Evolutionary conservation across 176 grass and related monocot genomes (phyloP).

Genomic region (Oryza nivara): DNA sequence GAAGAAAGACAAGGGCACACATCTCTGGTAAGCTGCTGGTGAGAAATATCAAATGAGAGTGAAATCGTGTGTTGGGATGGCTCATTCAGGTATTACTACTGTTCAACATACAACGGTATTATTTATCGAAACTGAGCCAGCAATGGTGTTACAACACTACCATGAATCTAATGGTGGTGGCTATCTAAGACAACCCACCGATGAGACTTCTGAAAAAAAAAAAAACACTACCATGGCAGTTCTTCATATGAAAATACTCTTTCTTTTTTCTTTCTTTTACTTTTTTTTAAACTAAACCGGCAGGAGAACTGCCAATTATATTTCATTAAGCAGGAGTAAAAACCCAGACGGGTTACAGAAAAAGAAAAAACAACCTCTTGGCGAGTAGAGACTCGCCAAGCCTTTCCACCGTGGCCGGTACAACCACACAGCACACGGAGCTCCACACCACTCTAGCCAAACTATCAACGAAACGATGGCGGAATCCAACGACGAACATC

Average conservation of each 20-base stretch:
- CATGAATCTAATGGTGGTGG: background rate
- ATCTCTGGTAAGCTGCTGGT: conserved; percentile 2
- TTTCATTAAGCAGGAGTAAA: too few relatives aligned
- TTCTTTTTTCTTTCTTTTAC: too few relatives aligned
- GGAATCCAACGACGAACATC: too few relatives aligned
- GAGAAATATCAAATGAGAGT: background rate
- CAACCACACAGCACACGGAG: too few relatives aligned
- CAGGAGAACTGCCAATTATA: too few relatives aligned
- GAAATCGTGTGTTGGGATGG: background rate
- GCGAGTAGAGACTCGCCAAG: too few relatives aligned
- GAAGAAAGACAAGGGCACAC: conserved; percentile 47
- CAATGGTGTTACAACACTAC: background rate
- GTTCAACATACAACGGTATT: background rate
- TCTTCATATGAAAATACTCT: background rate
- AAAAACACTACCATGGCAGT: background rate
- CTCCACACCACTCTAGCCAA: too few relatives aligned
- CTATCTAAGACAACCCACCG: background rate
- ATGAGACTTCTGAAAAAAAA: background rate
- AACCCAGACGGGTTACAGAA: too few relatives aligned
- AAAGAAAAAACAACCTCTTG: too few relatives aligned
- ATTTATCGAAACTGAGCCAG: background rate
- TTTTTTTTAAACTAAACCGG: too few relatives aligned
- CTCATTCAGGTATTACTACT: conserved; percentile 1
- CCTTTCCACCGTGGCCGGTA: too few relatives aligned
- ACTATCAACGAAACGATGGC: too few relatives aligned